Percentiles rank a stretch among this genome's conserved stretches.
Conservation (phyloP, 768 basidiomycete genomes). For the Daedaleopsis nitida region DNA sequence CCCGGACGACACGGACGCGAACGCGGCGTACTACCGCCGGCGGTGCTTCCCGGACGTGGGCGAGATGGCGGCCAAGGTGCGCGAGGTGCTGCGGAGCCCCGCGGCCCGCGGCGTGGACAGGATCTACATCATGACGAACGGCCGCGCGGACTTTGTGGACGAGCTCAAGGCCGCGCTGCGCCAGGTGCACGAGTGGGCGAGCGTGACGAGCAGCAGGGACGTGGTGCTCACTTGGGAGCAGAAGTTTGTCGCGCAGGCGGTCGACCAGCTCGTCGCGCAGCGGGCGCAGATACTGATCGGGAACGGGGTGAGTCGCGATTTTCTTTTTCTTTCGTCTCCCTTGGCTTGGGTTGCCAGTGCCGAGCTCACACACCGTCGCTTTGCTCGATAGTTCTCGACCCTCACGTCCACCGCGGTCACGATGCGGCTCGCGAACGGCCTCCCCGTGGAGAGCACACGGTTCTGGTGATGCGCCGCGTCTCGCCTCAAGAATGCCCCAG, state of each 20-base stretch:
- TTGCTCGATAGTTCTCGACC: conserved; percentile 43
- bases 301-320: conserved; percentile 56
- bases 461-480: conserved; percentile 48
- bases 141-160: conserved; percentile 46
- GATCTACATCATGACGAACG: conserved; percentile 71
- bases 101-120: conserved; percentile 37
- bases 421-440: conserved; percentile 40
- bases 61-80: conserved; percentile 49
- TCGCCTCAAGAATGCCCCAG: no score
- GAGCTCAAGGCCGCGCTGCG: conserved; percentile 46
- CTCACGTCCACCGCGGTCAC: conserved; percentile 50
- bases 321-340: background rate
- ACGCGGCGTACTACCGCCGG: conserved; percentile 35
- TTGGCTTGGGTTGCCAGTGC: no score
- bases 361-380: background rate
- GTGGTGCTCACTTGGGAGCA: conserved; percentile 54
- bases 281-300: conserved; percentile 67
- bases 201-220: conserved; percentile 58
- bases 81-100: conserved; percentile 24
- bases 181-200: conserved; percentile 44
- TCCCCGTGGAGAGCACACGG: conserved; percentile 37
- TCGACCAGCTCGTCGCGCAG: conserved; percentile 70
- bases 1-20: conserved; percentile 22
- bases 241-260: conserved; percentile 54
- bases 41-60: conserved; percentile 57